Base-by-base conservation (phyloP, 306 rosid species). In the Trifolium pratense region DNA sequence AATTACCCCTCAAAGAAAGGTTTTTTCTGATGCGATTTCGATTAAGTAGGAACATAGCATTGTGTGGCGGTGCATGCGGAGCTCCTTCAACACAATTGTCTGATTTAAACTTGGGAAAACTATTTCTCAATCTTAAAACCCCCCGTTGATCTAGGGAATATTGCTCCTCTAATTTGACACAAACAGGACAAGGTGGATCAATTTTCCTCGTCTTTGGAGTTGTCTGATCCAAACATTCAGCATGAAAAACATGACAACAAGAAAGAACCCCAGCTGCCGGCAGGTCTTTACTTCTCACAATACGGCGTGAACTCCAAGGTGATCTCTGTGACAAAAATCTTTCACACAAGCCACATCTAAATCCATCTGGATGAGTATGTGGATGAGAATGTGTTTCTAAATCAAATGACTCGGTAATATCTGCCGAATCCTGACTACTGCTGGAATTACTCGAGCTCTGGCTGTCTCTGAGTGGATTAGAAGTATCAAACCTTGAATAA, bases 201-300 rank as follows among this genome's bases (percentile, higher is more conserved):
- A 62, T 84, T 68, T 79, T 95, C 14, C 84, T 78, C 4, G 82
- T 82, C 84, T 86, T 88, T 5, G 93, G 90, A 0, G 90, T 94
- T 29, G 88, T 75, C 69, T 88, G 97, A 63, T 91, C 95, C 82
- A 94, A 83, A 81, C 99, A 94, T 71, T 90, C 97, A 8, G 95
- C 97, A 73, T 91, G 97, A 72, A 88, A 91, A 59, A 84, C 90
- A 57, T 94, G 98, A 40, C 80, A 68, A 64, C 97, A 94, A 7
- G 91, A 85, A 75, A 91, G 97, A 70, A 94, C 92, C 32, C 95
- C 93, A 0, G 91, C 76, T 5, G 87, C 81, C 17, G 97, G 97
- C 96, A 94, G 87, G 87, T 91, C 96, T 42, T 89, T 86, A 75
- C 97, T 91, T 82, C 89, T 89, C 79, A 91, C 96, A 26, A 94